Base-by-base conservation (phyloP, 176 grass and related monocot genomes). In the Metroxylon sagu region DNA sequence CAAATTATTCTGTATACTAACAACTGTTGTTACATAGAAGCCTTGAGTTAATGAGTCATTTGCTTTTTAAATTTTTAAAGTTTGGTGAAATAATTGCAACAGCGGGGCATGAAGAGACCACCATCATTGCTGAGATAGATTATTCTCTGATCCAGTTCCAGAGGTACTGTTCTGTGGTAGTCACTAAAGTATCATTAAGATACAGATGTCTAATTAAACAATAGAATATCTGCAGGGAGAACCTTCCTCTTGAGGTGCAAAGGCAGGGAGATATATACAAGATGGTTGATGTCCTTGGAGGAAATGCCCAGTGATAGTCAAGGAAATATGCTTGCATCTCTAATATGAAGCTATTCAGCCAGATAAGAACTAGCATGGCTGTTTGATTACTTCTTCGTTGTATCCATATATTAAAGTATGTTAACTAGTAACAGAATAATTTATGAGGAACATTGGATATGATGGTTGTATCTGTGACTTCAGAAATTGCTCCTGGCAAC, bases 201-300 rank as follows among this genome's bases (percentile, higher is more conserved):
- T 67, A 52, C 5, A 15, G 7, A 18, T 4, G 0, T 64, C 17
- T 68, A 61, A 79, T 23, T 12, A 18, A 53, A 12, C 51, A 48
- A 25, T 43, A 12, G 35, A 69, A 60, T 26, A 26, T 69, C 8
- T 80, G 74, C 85, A 85, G 85, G 70, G 75, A 67, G 29, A 74
- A 65, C 69, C 78, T 94, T 28, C 84, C 77, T 16, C 74, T 88
- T 74, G 71, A 81, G 43, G 66, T 43, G 52, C 84, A 84, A 35
- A 72, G 74, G 3, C 71, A 77, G 15, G 54, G 67, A 18, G 84
- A 85, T 28, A 58, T 94, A 49, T 85, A 82, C 77, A 53, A 51
- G 56, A 14, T 85, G 63, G 29, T 84, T 26, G 77, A 88, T 65
- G 69, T 79, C 14, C 25, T 39, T 14, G 17, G 52, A 50, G 52